Conservation (phyloP, 805 yeast genomes). For the Schwanniomyces vanrijiae region DNA sequence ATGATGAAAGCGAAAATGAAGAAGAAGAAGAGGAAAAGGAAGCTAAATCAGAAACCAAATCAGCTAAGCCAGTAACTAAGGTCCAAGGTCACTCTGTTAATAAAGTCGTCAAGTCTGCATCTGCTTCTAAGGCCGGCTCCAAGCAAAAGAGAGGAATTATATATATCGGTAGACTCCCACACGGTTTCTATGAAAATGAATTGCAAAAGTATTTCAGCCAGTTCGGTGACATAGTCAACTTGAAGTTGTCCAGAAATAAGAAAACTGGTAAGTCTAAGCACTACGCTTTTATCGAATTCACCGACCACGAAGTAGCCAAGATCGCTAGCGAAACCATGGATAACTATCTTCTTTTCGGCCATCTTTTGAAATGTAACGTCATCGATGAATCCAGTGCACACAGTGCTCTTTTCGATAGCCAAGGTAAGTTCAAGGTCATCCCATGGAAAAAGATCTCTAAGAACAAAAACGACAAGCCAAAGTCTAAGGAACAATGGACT, state of each 20-base stretch:
- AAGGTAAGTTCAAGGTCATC: constrained; percentile 55
- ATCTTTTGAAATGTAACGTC: constrained; percentile 63
- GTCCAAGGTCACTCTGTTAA: constrained; percentile 21
- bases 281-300: constrained; percentile 87
- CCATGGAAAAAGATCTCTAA: constrained; percentile 60
- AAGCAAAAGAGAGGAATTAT: constrained; percentile 59
- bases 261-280: constrained; percentile 90
- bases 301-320: constrained; percentile 69
- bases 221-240: constrained; percentile 80
- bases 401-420: constrained; percentile 51
- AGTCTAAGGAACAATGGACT: constrained; percentile 57
- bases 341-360: constrained; percentile 87
- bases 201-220: constrained; percentile 80
- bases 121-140: constrained; percentile 7
- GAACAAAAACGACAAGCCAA: constrained; percentile 55
- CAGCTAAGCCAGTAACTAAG: constrained; percentile 2
- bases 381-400: constrained; percentile 58
- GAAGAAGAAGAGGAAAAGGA: constrained; percentile 12
- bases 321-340: constrained; percentile 95
- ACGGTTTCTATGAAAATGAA: constrained; percentile 85
- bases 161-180: constrained; percentile 90
- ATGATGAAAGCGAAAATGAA: constrained; percentile 9
- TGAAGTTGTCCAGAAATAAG: constrained; percentile 84
- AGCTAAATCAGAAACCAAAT: constrained; percentile 15
- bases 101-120: constrained; percentile 14